phyloP scores from a whole-genome alignment of 1,139 yeast species.

The Scheffersomyces titani region DNA sequence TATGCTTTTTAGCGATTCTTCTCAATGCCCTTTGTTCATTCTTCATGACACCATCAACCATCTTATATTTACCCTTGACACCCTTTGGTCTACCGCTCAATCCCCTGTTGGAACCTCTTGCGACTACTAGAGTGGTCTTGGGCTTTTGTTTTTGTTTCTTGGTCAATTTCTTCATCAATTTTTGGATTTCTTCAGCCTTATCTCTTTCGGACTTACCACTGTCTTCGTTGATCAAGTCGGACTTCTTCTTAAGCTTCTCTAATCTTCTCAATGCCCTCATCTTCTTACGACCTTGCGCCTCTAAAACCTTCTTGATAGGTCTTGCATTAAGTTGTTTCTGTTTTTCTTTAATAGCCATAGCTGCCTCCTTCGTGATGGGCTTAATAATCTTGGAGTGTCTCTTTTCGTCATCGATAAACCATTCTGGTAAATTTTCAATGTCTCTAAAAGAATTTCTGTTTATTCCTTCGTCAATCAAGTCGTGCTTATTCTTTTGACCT shows the following conservation, averaged over 20 bases:
- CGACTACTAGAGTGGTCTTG: slow-evolving; percentile 85
- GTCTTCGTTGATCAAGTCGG: slow-evolving; percentile 89
- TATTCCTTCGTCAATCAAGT: slow-evolving; percentile 86
- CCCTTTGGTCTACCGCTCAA: slow-evolving; percentile 96
- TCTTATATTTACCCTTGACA: slow-evolving; percentile 94
- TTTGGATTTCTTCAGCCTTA: slow-evolving; percentile 89
- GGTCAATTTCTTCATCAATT: slow-evolving; percentile 78
- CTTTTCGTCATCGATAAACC: slow-evolving; percentile 94
- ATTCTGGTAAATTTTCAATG: slow-evolving; percentile 84
- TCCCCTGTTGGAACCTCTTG: slow-evolving; percentile 84
- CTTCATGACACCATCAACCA: slow-evolving; percentile 98
- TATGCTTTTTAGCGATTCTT: slow-evolving; percentile 84
- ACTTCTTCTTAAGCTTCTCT: slow-evolving; percentile 91
- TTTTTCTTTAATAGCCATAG: slow-evolving; percentile 86
- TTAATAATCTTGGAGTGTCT: slow-evolving; percentile 80
- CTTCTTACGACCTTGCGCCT: slow-evolving; percentile 96
- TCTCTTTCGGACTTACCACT: slow-evolving; percentile 85
- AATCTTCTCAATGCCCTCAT: slow-evolving; percentile 87
- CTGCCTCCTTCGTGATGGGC: slow-evolving; percentile 97
- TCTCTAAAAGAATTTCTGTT: slow-evolving; percentile 92
- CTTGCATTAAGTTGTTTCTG: slow-evolving; percentile 90
- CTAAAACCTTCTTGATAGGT: slow-evolving; percentile 96
- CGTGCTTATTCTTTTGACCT: slow-evolving; percentile 82
- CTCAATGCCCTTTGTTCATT: slow-evolving; percentile 93
- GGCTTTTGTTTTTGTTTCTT: slow-evolving; percentile 79